phyloP scores from a whole-genome alignment of 192 early-diverging fungal species.

The Linderina pennispora region DNA sequence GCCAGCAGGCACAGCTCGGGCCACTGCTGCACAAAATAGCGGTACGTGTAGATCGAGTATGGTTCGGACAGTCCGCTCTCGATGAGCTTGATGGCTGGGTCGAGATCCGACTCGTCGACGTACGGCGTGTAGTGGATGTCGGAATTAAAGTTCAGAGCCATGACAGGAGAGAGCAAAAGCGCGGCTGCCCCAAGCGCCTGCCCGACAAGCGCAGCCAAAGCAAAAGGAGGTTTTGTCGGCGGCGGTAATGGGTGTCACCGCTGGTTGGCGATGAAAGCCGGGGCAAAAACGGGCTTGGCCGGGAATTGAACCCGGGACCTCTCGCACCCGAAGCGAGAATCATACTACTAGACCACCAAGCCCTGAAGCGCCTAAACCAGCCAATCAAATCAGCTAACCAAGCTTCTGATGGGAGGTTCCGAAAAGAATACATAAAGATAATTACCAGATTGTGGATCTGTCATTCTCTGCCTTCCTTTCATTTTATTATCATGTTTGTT shows the following conservation, averaged over 20 bases:
- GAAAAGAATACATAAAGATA: no score
- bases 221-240: no score
- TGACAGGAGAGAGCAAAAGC: neutral
- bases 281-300: constrained; percentile 27
- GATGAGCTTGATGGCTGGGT: constrained; percentile 70
- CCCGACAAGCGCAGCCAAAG: no score
- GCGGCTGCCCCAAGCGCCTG: no score
- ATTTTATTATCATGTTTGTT: no score
- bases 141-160: neutral
- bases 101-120: constrained; percentile 68
- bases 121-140: constrained; percentile 39
- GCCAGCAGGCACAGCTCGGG: constrained; percentile 81
- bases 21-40: constrained; percentile 93
- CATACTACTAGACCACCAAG: constrained; percentile 48
- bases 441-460: no score
- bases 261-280: no score
- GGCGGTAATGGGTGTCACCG: no score
- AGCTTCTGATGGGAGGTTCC: no score
- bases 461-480: no score
- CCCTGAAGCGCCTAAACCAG: no score
- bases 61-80: constrained; percentile 96
- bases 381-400: no score
- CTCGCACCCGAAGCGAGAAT: constrained; percentile 48
- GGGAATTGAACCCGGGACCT: constrained; percentile 50
- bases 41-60: constrained; percentile 95